Evolutionary conservation across 768 basidiomycete species (phyloP).

Genomic region (Amanita molliuscula): DNA sequence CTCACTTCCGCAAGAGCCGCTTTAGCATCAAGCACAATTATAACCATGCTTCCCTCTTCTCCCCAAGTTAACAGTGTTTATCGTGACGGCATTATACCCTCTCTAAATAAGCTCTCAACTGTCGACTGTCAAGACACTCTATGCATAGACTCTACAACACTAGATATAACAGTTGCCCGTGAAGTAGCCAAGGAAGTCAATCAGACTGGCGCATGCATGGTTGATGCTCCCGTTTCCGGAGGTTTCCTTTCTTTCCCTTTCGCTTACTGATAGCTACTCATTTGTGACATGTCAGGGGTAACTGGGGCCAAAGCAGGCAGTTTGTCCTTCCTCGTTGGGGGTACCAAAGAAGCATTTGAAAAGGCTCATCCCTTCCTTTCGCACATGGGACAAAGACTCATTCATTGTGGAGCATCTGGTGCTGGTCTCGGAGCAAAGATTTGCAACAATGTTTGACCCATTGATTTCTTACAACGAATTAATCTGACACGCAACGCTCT

Average conservation of each 20-base stretch:
- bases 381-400: constrained; percentile 72
- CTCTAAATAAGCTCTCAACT: constrained; percentile 39
- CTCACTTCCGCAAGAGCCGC: constrained; percentile 37
- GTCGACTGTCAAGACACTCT: constrained; percentile 35
- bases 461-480: constrained; percentile 6
- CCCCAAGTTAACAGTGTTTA: constrained; percentile 81
- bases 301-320: constrained; percentile 82
- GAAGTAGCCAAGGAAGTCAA: constrained; percentile 48
- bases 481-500: constrained; percentile 11
- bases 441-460: constrained; percentile 63
- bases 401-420: constrained; percentile 77
- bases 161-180: constrained; percentile 70
- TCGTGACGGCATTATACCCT: constrained; percentile 52
- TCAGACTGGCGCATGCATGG: constrained; percentile 55
- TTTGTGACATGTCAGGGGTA: constrained; percentile 41
- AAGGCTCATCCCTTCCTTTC: constrained; percentile 49
- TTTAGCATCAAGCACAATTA: constrained; percentile 49
- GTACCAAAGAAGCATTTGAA: constrained; percentile 46
- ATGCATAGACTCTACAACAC: constrained; percentile 85
- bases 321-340: constrained; percentile 88
- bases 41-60: constrained; percentile 91
- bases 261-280: not conserved
- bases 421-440: constrained; percentile 84
- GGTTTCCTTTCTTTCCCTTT: constrained; percentile 35
- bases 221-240: constrained; percentile 93